phyloP scores from a whole-genome alignment of 352 stramenopile genomes.

The Pythium vanterpoolii region DNA sequence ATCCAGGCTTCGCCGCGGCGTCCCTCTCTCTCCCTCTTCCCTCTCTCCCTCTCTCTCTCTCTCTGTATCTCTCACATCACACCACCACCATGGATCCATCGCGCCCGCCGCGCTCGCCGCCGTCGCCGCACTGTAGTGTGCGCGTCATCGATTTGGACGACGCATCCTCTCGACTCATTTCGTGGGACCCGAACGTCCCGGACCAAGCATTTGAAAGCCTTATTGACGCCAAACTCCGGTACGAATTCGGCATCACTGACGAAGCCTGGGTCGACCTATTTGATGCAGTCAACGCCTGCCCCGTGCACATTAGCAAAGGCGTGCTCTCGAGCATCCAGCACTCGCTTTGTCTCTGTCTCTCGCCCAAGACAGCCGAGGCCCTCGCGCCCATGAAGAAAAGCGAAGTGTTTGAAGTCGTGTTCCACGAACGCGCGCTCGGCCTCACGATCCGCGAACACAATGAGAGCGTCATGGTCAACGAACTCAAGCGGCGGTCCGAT shows the following conservation, averaged over 20 bases:
- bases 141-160: slow-evolving; percentile 86
- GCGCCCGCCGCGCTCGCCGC: slow-evolving; percentile 2
- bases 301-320: slow-evolving; percentile 82
- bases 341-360: slow-evolving; percentile 77
- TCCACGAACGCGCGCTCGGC: slow-evolving; percentile 62
- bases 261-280: slow-evolving; percentile 87
- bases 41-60: neutral
- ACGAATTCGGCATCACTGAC: slow-evolving; percentile 76
- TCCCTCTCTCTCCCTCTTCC: neutral
- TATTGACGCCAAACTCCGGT: slow-evolving; percentile 71
- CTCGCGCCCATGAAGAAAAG: slow-evolving; percentile 75
- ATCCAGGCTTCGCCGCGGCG: neutral
- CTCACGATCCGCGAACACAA: slow-evolving; percentile 86
- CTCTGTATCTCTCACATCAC: neutral
- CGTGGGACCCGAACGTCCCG: slow-evolving; percentile 75
- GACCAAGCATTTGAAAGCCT: slow-evolving; percentile 82
- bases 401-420: slow-evolving; percentile 79
- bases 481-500: slow-evolving; percentile 69
- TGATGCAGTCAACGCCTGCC: slow-evolving; percentile 73
- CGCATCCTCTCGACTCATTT: slow-evolving; percentile 66
- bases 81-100: slow-evolving; percentile 18
- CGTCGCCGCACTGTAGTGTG: slow-evolving; percentile 39
- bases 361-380: slow-evolving; percentile 72
- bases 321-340: slow-evolving; percentile 42
- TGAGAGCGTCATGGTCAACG: slow-evolving; percentile 83